Percentiles rank a stretch among this genome's conserved stretches.
phyloP scores from a whole-genome alignment of 2,329 filamentous ascomycete species.

The Arthrobotrys sphaeroides region DNA sequence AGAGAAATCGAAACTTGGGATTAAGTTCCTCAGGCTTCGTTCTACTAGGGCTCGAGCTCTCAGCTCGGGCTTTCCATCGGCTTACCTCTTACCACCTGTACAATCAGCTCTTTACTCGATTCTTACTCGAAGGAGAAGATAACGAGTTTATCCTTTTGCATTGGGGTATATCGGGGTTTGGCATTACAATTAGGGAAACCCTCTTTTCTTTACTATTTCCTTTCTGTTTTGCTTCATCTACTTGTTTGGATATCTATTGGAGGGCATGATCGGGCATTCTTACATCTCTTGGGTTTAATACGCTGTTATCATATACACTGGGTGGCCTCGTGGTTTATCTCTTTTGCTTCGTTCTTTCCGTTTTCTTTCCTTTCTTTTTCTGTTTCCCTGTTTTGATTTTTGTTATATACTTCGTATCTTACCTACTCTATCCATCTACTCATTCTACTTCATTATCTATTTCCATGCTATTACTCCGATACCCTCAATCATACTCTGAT shows the following conservation, averaged over 20 bases:
- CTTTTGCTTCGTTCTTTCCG: too few relatives aligned
- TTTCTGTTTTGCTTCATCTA: background rate
- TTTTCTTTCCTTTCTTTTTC: slow-evolving; percentile 1
- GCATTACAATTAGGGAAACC: slow-evolving; percentile 6
- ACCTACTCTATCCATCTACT: slow-evolving; percentile 6
- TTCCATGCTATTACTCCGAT: background rate
- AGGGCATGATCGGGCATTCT: slow-evolving; percentile 10
- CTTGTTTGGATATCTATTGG: slow-evolving; percentile 3
- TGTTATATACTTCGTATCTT: background rate
- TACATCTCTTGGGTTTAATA: slow-evolving; percentile 21
- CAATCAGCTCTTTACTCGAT: background rate
- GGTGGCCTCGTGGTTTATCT: slow-evolving; percentile 42
- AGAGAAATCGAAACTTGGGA: slow-evolving; percentile 1
- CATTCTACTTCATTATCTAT: slow-evolving; percentile 24
- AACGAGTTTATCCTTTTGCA: background rate
- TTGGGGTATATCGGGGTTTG: background rate
- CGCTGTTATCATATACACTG: slow-evolving; percentile 35
- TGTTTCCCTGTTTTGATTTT: background rate
- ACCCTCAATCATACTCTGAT: background rate
- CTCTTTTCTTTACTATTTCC: slow-evolving; percentile 15
- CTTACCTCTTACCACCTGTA: background rate
- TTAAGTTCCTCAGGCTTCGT: background rate
- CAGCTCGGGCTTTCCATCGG: background rate
- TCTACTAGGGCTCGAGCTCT: background rate
- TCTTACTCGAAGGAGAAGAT: background rate